A percentile compares a stretch with the other conserved stretches of the same genome.
Conservation (phyloP, 768 basidiomycete species). For the Amanita brunnescens region DNA sequence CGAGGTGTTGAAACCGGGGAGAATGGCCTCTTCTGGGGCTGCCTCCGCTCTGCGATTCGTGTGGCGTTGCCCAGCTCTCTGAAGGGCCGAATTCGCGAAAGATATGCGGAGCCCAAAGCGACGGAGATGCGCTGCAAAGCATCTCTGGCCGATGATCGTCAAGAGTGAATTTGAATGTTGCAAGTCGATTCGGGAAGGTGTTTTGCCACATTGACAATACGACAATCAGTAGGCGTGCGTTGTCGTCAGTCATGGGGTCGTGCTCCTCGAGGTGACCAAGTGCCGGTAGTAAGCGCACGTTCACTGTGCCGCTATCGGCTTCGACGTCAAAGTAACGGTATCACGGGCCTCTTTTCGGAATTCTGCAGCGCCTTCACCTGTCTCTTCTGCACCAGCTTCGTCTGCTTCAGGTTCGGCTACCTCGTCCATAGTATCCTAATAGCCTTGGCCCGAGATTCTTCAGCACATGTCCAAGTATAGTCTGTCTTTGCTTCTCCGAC, state of each 20-base stretch:
- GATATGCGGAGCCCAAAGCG: slow-evolving; percentile 62
- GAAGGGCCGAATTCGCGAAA: slow-evolving; percentile 44
- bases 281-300: slow-evolving; percentile 65
- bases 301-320: slow-evolving; percentile 42
- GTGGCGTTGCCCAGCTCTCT: too few relatives aligned
- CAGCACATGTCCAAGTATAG: slow-evolving; percentile 75
- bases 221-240: slow-evolving; percentile 79
- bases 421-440: slow-evolving; percentile 60
- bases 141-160: slow-evolving; percentile 83
- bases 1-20: too few relatives aligned
- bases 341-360: slow-evolving; percentile 16
- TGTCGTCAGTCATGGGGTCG: slow-evolving; percentile 71
- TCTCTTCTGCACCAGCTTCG: slow-evolving; percentile 17
- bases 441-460: slow-evolving; percentile 76
- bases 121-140: slow-evolving; percentile 74
- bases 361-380: slow-evolving; percentile 25
- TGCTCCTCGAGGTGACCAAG: slow-evolving; percentile 76
- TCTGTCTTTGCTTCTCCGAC: slow-evolving; percentile 63
- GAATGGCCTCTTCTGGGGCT: too few relatives aligned
- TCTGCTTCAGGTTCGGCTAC: slow-evolving; percentile 23
- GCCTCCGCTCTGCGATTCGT: too few relatives aligned
- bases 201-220: slow-evolving; percentile 76
- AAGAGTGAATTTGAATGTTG: slow-evolving; percentile 67
- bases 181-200: slow-evolving; percentile 61
- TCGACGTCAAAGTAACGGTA: slow-evolving; percentile 7